Percentiles rank a stretch among this genome's conserved stretches.
These are phyloP conservation scores for Mrakia gelida DNA, from an alignment of 768 basidiomycete species.

Conservation along the genomic window DNA sequence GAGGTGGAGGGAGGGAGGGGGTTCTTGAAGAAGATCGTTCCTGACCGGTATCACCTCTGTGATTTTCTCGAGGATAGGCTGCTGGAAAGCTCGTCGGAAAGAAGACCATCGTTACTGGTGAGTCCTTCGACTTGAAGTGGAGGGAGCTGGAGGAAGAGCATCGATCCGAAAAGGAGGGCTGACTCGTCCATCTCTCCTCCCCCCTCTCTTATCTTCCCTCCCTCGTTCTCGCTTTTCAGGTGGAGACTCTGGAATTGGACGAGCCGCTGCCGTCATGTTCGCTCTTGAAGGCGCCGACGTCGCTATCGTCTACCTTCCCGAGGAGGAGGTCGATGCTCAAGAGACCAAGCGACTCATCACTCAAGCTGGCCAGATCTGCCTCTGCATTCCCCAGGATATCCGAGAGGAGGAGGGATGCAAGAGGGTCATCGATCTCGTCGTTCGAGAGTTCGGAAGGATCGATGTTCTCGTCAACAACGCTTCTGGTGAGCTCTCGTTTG, in stretches of 20 bases:
- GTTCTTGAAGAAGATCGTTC: conserved; percentile 26
- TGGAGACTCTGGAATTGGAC: conserved; percentile 52
- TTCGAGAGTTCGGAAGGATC: conserved; percentile 32
- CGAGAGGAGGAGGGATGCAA: conserved; percentile 44
- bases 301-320: conserved; percentile 32
- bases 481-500: no score
- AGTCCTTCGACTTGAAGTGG: conserved; percentile 9
- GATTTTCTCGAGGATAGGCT: conserved; percentile 34
- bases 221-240: background rate
- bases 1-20: no score
- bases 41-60: no score
- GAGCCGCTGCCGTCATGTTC: conserved; percentile 49
- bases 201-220: background rate
- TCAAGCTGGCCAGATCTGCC: conserved; percentile 34
- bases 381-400: conserved; percentile 44
- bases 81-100: conserved; percentile 52
- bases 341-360: conserved; percentile 24
- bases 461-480: conserved; percentile 27
- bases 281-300: conserved; percentile 47
- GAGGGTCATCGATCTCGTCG: conserved; percentile 41
- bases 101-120: conserved; percentile 53
- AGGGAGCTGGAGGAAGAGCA: no score
- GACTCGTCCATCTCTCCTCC: background rate
- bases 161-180: background rate
- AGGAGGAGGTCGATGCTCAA: conserved; percentile 31